Evolutionary conservation across 2,329 filamentous ascomycete species (phyloP).

Genomic region (Thielaviopsis populi): DNA sequence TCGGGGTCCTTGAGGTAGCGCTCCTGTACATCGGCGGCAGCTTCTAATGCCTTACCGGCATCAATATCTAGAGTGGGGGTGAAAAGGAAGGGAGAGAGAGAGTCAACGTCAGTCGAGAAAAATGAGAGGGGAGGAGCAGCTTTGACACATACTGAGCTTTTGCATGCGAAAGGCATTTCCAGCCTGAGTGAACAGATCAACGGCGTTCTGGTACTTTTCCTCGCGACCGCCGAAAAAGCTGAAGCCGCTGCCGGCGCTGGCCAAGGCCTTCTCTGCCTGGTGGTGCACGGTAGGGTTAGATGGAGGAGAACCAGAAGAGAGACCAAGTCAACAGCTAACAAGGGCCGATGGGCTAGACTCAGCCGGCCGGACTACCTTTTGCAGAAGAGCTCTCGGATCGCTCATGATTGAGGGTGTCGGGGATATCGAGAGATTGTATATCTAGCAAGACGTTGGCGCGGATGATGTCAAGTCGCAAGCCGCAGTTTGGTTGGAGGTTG

Average conservation of each 20-base stretch:
- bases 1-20: slow-evolving; percentile 78
- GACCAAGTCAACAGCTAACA: neutral
- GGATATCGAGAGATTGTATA: neutral
- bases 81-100: no score
- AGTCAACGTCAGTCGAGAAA: slow-evolving; percentile 3
- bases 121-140: neutral
- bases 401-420: slow-evolving; percentile 7
- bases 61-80: slow-evolving; percentile 48
- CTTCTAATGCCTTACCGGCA: slow-evolving; percentile 74
- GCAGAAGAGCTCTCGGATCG: slow-evolving; percentile 61
- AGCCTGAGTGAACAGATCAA: slow-evolving; percentile 74
- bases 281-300: neutral
- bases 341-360: neutral
- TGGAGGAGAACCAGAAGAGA: neutral
- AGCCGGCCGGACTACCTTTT: slow-evolving; percentile 43
- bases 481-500: neutral
- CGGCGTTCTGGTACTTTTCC: slow-evolving; percentile 82
- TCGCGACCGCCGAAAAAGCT: slow-evolving; percentile 74
- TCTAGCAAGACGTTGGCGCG: neutral
- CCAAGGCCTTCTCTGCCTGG: slow-evolving; percentile 74
- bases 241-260: slow-evolving; percentile 65
- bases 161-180: slow-evolving; percentile 86
- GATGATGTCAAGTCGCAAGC: neutral
- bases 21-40: slow-evolving; percentile 66
- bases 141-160: slow-evolving; percentile 51